Base-by-base conservation (phyloP, 1,139 yeast species). In the Pichia sp. region DNA sequence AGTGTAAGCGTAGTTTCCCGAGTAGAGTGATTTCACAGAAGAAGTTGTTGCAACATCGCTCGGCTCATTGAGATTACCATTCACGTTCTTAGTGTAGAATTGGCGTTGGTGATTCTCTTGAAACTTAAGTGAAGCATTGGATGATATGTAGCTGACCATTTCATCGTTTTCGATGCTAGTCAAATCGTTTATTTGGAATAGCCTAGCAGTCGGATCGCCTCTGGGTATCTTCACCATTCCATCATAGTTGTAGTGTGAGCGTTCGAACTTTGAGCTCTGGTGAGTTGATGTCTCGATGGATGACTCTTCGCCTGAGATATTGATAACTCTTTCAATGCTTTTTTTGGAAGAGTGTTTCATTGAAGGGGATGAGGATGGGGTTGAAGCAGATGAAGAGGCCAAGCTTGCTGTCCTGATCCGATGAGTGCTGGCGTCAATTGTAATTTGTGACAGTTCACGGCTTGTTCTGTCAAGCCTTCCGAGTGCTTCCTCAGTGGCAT, bases 291-390 rank as follows among this genome's bases (percentile, higher is more conserved):
- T n/a, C n/a, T n/a, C n/a, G n/a, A n/a, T n/a, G n/a, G n/a, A n/a
- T n/a, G n/a, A n/a, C n/a, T n/a, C n/a, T n/a, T n/a, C n/a, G n/a
- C n/a, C n/a, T n/a, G n/a, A n/a, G n/a, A n/a, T n/a, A n/a, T n/a
- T n/a, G n/a, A n/a, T n/a, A n/a, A n/a, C 52, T 4, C 35, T 48
- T 1, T 45, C 49, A 2, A 41, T 47, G 8, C 41, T 40, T 22
- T 38, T 46, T 3, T 22, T 40, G 4, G 33, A 34, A 10, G 50
- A 49, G 10, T 17, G n/a, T n/a, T n/a, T n/a, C n/a, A n/a, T n/a
- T n/a, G n/a, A n/a, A n/a, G n/a, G n/a, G n/a, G n/a, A n/a, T n/a
- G n/a, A n/a, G n/a, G n/a, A n/a, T n/a, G n/a, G n/a, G n/a, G n/a
- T n/a, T n/a, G n/a, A n/a, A n/a, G n/a, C n/a, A n/a, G n/a, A n/a